phyloP scores from a whole-genome alignment of 306 rosid genomes.

The Cicer judaicum region DNA sequence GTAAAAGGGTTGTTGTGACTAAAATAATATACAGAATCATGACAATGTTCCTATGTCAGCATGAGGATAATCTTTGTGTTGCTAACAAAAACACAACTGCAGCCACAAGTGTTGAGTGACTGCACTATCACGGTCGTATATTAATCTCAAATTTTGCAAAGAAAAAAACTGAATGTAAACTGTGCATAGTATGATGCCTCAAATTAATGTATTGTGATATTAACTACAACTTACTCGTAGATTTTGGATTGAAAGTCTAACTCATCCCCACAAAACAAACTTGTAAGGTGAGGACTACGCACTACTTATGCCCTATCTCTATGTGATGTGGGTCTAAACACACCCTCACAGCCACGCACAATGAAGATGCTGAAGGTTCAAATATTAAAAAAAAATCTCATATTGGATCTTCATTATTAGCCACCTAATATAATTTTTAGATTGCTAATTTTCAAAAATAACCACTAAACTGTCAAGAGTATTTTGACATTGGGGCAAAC shows the following conservation, averaged over 20 bases:
- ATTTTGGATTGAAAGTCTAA: background rate
- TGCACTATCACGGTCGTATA: background rate
- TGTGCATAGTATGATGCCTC: background rate
- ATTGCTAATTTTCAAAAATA: background rate
- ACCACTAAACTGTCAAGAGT: background rate
- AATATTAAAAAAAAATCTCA: background rate
- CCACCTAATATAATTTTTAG: background rate
- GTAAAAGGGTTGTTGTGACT: background rate
- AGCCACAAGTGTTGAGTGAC: slow-evolving; percentile 7
- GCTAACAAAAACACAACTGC: slow-evolving; percentile 20
- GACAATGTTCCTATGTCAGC: slow-evolving; percentile 27
- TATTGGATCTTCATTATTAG: slow-evolving; percentile 8
- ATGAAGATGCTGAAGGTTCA: background rate
- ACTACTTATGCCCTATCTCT: background rate
- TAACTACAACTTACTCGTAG: background rate
- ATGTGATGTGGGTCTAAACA: background rate
- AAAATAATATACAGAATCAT: slow-evolving; percentile 19
- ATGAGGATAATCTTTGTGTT: slow-evolving; percentile 13
- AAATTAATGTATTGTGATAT: background rate
- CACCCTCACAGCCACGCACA: background rate
- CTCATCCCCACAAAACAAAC: background rate
- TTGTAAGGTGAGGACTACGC: background rate
- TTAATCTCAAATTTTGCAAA: background rate
- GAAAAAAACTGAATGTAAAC: background rate
- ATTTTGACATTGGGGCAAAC: background rate